phyloP scores from a whole-genome alignment of 352 stramenopile species.

The Thraustotheca clavata region DNA sequence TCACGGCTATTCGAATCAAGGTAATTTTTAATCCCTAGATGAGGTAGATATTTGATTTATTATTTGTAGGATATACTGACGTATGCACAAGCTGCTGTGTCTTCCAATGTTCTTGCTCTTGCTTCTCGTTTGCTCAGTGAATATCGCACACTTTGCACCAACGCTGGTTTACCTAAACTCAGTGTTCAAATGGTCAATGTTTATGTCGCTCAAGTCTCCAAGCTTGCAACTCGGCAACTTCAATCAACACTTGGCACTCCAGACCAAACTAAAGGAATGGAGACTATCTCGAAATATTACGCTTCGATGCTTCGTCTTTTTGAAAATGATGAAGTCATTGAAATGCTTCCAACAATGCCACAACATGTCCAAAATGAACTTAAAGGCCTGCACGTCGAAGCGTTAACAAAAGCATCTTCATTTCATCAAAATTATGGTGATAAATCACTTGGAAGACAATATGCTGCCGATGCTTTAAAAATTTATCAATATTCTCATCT shows the following conservation, averaged over 20 bases:
- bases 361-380: constrained; percentile 42
- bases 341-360: constrained; percentile 44
- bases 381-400: constrained; percentile 50
- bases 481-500: not conserved
- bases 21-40: not conserved
- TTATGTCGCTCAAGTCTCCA: constrained; percentile 73
- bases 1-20: constrained; percentile 5
- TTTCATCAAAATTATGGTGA: constrained; percentile 42
- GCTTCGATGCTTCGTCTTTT: constrained; percentile 72
- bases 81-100: constrained; percentile 56
- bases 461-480: not conserved
- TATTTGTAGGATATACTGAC: constrained; percentile 36
- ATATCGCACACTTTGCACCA: constrained; percentile 65
- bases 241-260: constrained; percentile 27
- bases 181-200: constrained; percentile 72
- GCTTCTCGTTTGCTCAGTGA: constrained; percentile 68
- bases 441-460: not conserved
- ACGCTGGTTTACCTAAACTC: constrained; percentile 54
- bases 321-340: constrained; percentile 67
- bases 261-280: constrained; percentile 28
- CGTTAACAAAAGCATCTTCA: constrained; percentile 46
- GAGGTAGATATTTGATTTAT: not conserved
- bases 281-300: constrained; percentile 53
- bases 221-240: constrained; percentile 50
- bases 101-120: constrained; percentile 58